Percentiles rank a stretch among this genome's conserved stretches.
Evolutionary conservation across 2,329 filamentous ascomycete genomes (phyloP).

Genomic region (Trichoderma harzianum): DNA sequence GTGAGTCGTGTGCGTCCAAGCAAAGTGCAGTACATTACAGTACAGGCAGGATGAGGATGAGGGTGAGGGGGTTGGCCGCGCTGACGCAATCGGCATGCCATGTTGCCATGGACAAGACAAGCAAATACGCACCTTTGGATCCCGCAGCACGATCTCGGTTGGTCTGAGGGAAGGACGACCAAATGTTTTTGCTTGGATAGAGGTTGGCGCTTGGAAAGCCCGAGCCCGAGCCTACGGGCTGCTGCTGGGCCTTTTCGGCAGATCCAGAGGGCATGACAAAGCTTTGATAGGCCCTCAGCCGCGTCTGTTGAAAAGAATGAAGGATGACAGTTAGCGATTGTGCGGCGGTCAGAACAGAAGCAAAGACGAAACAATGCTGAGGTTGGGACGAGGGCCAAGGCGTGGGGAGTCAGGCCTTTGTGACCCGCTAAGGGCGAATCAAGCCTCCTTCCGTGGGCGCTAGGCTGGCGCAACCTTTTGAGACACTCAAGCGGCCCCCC

Average conservation of each 20-base stretch:
- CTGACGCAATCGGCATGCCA: neutral
- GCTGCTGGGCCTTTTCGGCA: conserved; percentile 33
- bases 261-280: conserved; percentile 36
- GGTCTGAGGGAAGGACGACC: conserved; percentile 35
- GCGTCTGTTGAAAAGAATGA: conserved; percentile 29
- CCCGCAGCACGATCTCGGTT: conserved; percentile 39
- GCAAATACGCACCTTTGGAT: conserved; percentile 45
- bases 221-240: conserved; percentile 41
- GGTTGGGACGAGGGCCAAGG: conserved; percentile 18
- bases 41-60: neutral
- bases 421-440: conserved; percentile 28
- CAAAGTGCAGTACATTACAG: neutral
- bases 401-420: conserved; percentile 20
- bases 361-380: conserved; percentile 15
- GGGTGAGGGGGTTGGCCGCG: neutral
- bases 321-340: conserved; percentile 21
- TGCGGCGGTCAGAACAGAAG: conserved; percentile 22
- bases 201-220: conserved; percentile 36
- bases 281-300: conserved; percentile 38
- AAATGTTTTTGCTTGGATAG: conserved; percentile 36
- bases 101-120: neutral
- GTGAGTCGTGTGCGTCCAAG: neutral
- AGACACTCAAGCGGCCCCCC: conserved; percentile 35
- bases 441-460: conserved; percentile 28
- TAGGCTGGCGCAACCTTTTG: conserved; percentile 34